These are phyloP conservation scores for Batkoa obscura DNA, from an alignment of 371 early-diverging fungal genomes.

Conservation along the genomic window DNA sequence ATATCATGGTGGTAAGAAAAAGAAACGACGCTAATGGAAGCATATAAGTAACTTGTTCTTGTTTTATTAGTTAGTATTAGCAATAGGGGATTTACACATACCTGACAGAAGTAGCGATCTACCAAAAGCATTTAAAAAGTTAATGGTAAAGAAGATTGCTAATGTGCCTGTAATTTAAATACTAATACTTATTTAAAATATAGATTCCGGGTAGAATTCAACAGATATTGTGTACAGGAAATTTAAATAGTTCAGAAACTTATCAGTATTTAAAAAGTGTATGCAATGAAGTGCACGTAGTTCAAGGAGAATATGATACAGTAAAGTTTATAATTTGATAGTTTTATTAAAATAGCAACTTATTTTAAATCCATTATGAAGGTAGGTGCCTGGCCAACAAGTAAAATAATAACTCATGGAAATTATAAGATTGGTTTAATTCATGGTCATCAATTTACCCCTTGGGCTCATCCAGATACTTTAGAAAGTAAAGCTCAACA, in stretches of 20 bases:
- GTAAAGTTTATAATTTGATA: conserved; percentile 10
- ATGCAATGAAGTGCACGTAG: conserved; percentile 53
- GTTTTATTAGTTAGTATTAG: conserved; percentile 45
- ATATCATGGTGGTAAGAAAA: too few relatives aligned
- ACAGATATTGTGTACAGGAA: conserved; percentile 84
- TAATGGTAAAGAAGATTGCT: conserved; percentile 28
- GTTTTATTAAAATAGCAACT: neutral
- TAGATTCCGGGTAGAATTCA: conserved; percentile 88
- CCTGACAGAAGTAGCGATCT: conserved; percentile 76
- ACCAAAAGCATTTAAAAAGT: conserved; percentile 74
- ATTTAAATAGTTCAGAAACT: conserved; percentile 58
- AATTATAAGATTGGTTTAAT: conserved; percentile 60
- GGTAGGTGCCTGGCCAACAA: conserved; percentile 34
- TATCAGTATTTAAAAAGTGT: conserved; percentile 72
- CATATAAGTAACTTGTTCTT: too few relatives aligned
- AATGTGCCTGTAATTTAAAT: neutral
- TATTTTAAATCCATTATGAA: conserved; percentile 7
- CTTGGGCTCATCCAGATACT: conserved; percentile 68
- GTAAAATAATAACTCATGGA: conserved; percentile 54
- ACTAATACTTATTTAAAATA: neutral
- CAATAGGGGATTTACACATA: conserved; percentile 86
- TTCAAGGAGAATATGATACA: conserved; percentile 76
- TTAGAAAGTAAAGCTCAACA: conserved; percentile 61
- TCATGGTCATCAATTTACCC: conserved; percentile 79
- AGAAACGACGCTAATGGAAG: too few relatives aligned